Base-by-base conservation (phyloP, 768 basidiomycete species). In the Rhizopogon sp. region DNA sequence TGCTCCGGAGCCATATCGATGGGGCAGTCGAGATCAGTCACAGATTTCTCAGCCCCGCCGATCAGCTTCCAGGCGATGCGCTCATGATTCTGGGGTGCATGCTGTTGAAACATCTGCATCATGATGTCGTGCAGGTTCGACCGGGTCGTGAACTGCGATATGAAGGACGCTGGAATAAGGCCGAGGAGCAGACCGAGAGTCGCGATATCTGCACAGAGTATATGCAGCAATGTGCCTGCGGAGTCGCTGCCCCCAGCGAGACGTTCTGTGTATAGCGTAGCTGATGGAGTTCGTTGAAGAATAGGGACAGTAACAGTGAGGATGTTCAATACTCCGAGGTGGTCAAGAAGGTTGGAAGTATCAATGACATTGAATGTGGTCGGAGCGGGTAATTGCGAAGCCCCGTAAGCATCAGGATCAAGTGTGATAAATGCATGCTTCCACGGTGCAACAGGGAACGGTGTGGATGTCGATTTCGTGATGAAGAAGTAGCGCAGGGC, bases 361-460 rank as follows among this genome's bases (percentile, higher is more conserved):
- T 70, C 60, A 39, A 70, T 71, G 40, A 72, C 67, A 25, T 72
- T 64, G 54, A 70, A 72, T 14, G 28, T 54, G 7, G 62, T 60
- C 9, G 69, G 69, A 7, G 70, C 70, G 0, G 59, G 60, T 29
- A 51, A 42, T 14, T 49, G n/a, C 17, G 54, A 52, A 1, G 54
- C 20, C 16, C 58, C 58, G 37, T 70, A 70, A n/a, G 62, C 56
- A 1, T 20, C 45, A 17, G 55, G 58, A 1, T 68, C 63, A 16
- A 70, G 58, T 7, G 56, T 51, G 47, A 71, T 65, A 9, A 39
- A 60, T 8, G 63, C 54, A 3, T 39, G 40, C 35, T 49, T 66
- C 70, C 70, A 72, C 1, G 62, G 64, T 8, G 61, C 60, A 35
- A 22, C 49, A 45, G 33, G 28, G 29, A 70, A 41, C 3, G 62